Evolutionary conservation across 2,329 filamentous ascomycete species (phyloP), one percentile per base, ranked within the genome.

Genomic region (Cordyceps farinosa): DNA sequence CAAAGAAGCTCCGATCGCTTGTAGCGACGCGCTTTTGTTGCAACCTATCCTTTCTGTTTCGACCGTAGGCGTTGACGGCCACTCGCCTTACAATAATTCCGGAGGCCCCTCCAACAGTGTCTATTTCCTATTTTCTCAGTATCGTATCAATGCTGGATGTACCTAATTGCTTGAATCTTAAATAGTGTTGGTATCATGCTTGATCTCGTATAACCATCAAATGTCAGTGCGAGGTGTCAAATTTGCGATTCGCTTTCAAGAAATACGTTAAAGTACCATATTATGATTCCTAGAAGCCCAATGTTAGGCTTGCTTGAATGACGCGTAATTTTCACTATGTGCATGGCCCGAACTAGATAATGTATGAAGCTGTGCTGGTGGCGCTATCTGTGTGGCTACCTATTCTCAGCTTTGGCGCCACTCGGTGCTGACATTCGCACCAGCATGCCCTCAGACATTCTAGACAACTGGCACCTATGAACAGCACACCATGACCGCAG

Each of bases 321-420:
- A 13, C 29, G 7, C 15, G 27, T 13, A 13, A 6, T 15, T 40
- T 40, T 17, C 34, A 54, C 15, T 13, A 27, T 10, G 32, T 27
- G 51, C 1, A n/a, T 54, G n/a, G 32, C 7, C 15, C 17, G 6
- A 48, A 30, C 22, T 30, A 29, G 27, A 29, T 7, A 50, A 13
- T 29, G 10, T 15, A 15, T 32, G 11, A 30, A 50, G 47, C 10
- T 30, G 29, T 30, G 47, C 29, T 32, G 29, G 47, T 50, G 47
- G 47, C 47, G 47, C 29, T 50, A 50, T 50, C 13, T 13, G 30
- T 38, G 48, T 34, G 50, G 50, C 50, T 17, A 53, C 51, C 9
- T 13, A 38, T 38, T 38, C 34, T 56, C 40, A 56, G 53, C 40
- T 56, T 45, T 44, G 38, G 53, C 38, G 53, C 53, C 40, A 56